phyloP scores from a whole-genome alignment of 306 rosid genomes.

The Lagenaria siceraria region DNA sequence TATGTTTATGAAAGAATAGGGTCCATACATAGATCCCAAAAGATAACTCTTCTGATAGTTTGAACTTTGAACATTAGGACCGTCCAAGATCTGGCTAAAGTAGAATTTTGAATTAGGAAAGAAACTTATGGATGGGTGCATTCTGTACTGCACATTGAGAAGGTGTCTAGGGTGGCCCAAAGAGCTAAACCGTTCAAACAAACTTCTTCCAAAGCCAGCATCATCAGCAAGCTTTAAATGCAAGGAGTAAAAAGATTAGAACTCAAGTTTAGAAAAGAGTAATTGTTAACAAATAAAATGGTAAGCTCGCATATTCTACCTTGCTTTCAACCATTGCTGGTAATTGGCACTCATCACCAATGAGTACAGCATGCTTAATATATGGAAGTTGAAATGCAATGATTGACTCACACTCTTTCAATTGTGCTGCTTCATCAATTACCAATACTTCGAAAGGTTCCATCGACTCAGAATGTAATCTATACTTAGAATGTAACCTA shows the following conservation, averaged over 20 bases:
- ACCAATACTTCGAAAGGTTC: slow-evolving; percentile 35
- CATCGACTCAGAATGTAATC: slow-evolving; percentile 29
- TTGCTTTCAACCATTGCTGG: slow-evolving; percentile 58
- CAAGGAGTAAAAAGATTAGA: neutral
- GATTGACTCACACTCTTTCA: slow-evolving; percentile 64
- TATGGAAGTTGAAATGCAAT: slow-evolving; percentile 51
- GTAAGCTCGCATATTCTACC: slow-evolving; percentile 4
- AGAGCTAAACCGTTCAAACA: slow-evolving; percentile 48
- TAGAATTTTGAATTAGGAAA: slow-evolving; percentile 61
- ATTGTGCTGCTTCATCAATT: slow-evolving; percentile 77
- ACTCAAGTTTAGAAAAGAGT: neutral
- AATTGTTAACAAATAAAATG: neutral
- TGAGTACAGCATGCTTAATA: slow-evolving; percentile 46
- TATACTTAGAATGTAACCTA: slow-evolving; percentile 30
- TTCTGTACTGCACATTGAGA: slow-evolving; percentile 57
- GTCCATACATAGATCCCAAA: slow-evolving; percentile 47
- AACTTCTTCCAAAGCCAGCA: slow-evolving; percentile 69
- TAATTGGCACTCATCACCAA: slow-evolving; percentile 72
- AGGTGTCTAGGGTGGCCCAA: slow-evolving; percentile 40
- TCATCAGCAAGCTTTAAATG: slow-evolving; percentile 27
- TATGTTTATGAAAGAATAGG: slow-evolving; percentile 63
- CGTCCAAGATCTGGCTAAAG: slow-evolving; percentile 33
- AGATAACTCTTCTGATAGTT: slow-evolving; percentile 40
- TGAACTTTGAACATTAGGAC: slow-evolving; percentile 33
- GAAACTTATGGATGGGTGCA: slow-evolving; percentile 68